Evolutionary conservation across 495 filamentous ascomycete species (phyloP).

Genomic region (Hyaloscypha variabilis): DNA sequence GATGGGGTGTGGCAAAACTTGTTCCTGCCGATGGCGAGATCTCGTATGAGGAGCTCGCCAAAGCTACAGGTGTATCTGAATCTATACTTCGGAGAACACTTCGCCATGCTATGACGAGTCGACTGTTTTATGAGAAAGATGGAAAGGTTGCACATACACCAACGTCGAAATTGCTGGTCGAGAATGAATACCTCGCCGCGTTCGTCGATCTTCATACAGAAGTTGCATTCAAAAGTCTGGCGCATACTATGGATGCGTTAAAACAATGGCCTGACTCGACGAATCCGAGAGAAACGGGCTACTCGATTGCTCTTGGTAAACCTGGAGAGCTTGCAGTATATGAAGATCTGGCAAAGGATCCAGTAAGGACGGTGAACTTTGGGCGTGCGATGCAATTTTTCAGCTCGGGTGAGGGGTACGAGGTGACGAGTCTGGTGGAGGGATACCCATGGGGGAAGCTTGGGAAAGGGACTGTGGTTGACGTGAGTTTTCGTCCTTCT

Average conservation of each 20-base stretch:
- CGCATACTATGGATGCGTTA: conserved; percentile 32
- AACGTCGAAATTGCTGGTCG: conserved; percentile 22
- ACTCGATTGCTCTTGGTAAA: conserved; percentile 16
- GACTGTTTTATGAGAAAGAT: conserved; percentile 51
- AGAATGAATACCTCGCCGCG: conserved; percentile 20
- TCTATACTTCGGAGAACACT: conserved; percentile 39
- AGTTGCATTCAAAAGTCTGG: conserved; percentile 12
- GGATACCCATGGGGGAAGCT: conserved; percentile 15
- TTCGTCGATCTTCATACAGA: conserved; percentile 23
- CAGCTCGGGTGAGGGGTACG: conserved; percentile 13
- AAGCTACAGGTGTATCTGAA: conserved; percentile 11
- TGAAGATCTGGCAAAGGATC: conserved; percentile 19
- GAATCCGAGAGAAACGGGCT: conserved; percentile 31
- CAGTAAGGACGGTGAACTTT: conserved; percentile 13
- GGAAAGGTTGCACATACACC: conserved; percentile 36
- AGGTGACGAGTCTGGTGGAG: conserved; percentile 12
- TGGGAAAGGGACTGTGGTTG: conserved; percentile 18
- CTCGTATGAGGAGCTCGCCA: conserved; percentile 39
- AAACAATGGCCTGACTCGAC: conserved; percentile 30
- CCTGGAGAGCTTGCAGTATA: conserved; percentile 3
- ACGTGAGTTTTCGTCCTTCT: conserved; percentile 12
- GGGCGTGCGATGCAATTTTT: conserved; percentile 18
- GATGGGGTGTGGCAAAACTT: conserved; percentile 12
- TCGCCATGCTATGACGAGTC: conserved; percentile 49
- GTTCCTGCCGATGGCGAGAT: conserved; percentile 42